A percentile compares a stretch with the other conserved stretches of the same genome.
Evolutionary conservation across 1,284 basidiomycete genomes (phyloP).

Genomic region (Heimioporus retisporus): DNA sequence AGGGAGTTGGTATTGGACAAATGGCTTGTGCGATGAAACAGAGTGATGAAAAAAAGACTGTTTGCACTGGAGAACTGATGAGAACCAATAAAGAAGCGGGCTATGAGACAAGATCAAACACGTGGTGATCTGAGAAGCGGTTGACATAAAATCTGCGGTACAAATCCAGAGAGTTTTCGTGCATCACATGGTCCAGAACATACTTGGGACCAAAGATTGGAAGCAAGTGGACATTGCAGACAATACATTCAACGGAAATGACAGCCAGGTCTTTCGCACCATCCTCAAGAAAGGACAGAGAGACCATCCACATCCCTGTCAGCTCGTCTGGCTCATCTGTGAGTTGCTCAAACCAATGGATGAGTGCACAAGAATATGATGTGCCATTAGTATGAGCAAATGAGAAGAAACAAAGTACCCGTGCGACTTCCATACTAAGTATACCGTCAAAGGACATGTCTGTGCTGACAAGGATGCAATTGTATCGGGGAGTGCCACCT

Average conservation of each 20-base stretch:
- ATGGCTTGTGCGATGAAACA: no score
- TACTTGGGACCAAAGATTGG: neutral
- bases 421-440: neutral
- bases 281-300: neutral
- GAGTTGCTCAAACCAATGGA: neutral
- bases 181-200: neutral
- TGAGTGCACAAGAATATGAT: neutral
- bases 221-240: neutral
- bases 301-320: neutral
- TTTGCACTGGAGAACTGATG: no score
- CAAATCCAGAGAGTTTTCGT: neutral
- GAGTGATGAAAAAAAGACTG: no score
- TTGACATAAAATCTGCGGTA: neutral
- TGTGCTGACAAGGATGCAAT: neutral
- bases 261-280: neutral
- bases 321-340: neutral
- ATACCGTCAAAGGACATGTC: neutral
- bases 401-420: neutral
- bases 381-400: neutral
- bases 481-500: neutral
- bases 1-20: no score
- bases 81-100: no score
- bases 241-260: neutral
- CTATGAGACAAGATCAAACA: neutral
- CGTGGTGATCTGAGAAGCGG: neutral